phyloP scores from a whole-genome alignment of 2,329 filamentous ascomycete species.

The Aspergillus novoparasiticus region DNA sequence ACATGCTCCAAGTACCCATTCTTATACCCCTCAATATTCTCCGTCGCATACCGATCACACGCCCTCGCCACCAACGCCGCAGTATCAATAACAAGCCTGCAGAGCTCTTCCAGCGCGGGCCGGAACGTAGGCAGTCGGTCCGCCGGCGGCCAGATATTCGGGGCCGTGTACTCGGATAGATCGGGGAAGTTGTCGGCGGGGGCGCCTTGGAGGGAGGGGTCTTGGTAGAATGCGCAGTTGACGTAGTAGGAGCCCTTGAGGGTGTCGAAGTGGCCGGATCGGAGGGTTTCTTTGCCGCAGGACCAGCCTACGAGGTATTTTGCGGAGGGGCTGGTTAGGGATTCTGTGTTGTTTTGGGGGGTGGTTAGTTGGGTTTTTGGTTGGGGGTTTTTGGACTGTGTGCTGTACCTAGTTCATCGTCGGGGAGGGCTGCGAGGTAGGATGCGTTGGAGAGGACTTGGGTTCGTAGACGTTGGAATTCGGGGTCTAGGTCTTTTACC shows the following conservation, averaged over 20 bases:
- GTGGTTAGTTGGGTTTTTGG: conserved; percentile 46
- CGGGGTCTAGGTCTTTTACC: conserved; percentile 78
- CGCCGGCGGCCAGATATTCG: conserved; percentile 83
- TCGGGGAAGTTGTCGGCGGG: conserved; percentile 45
- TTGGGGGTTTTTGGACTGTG: no score
- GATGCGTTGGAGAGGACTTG: conserved; percentile 82
- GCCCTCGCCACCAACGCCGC: conserved; percentile 86
- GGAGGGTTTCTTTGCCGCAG: conserved; percentile 65
- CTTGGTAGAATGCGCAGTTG: conserved; percentile 59
- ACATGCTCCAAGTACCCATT: conserved; percentile 81
- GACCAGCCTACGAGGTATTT: conserved; percentile 68
- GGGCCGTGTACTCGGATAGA: conserved; percentile 85
- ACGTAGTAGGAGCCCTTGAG: conserved; percentile 67
- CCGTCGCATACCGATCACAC: conserved; percentile 81
- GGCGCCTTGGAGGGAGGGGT: conserved; percentile 39
- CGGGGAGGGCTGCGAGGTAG: conserved; percentile 80
- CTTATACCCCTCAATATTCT: conserved; percentile 76
- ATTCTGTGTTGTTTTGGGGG: conserved; percentile 29
- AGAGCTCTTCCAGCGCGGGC: conserved; percentile 72
- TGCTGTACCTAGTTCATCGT: conserved; percentile 65
- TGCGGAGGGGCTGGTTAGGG: conserved; percentile 47
- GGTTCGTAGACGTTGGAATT: conserved; percentile 72
- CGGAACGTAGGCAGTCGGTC: conserved; percentile 74
- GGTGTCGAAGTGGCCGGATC: conserved; percentile 63
- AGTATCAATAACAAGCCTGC: conserved; percentile 82